Evolutionary conservation across 495 filamentous ascomycete species (phyloP).

Genomic region (Xylaria longipes): DNA sequence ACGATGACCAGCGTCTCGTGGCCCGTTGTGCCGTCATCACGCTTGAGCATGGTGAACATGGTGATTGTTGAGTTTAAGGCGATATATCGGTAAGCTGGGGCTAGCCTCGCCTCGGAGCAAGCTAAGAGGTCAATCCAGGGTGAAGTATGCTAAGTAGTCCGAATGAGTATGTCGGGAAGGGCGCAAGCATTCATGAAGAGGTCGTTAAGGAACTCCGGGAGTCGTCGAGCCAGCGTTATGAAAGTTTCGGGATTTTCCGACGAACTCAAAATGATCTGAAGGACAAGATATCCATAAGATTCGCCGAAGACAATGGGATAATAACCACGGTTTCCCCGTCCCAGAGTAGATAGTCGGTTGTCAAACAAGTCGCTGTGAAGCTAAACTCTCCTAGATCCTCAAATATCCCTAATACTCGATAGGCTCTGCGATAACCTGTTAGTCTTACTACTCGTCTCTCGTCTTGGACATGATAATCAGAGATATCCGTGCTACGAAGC

Average conservation of each 20-base stretch:
- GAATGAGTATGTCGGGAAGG: neutral
- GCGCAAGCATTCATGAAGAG: neutral
- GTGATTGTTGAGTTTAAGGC: neutral
- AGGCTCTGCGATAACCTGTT: neutral
- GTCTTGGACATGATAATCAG: neutral
- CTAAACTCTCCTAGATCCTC: neutral
- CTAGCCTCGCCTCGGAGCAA: neutral
- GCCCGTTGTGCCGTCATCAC: slow-evolving; percentile 19
- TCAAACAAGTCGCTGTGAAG: neutral
- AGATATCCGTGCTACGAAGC: neutral
- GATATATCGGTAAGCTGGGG: slow-evolving; percentile 7
- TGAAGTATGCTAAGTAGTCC: neutral
- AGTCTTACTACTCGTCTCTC: neutral
- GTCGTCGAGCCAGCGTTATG: slow-evolving; percentile 23
- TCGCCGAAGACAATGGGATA: neutral
- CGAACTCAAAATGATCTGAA: neutral
- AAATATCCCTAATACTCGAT: neutral
- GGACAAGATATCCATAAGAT: slow-evolving; percentile 5
- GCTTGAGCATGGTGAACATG: slow-evolving; percentile 27
- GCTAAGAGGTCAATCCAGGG: neutral
- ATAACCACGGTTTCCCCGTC: neutral
- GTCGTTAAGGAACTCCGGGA: neutral
- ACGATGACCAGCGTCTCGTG: slow-evolving; percentile 47
- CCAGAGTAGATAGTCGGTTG: neutral
- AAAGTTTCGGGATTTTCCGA: neutral